phyloP scores from a whole-genome alignment of 495 filamentous ascomycete species.

The Emericellopsis terricola region DNA sequence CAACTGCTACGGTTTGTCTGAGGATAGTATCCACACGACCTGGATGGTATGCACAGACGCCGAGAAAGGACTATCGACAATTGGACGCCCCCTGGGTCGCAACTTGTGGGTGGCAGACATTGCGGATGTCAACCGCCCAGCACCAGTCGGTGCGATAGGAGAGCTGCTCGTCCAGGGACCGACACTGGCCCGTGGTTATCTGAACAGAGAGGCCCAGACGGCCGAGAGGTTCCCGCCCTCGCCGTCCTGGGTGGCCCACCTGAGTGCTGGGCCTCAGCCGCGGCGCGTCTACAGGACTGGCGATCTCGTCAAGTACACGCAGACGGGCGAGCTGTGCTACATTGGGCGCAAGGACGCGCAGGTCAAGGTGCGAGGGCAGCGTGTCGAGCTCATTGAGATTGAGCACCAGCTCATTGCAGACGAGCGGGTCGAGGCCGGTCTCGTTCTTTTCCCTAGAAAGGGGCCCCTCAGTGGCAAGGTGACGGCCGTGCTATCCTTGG shows the following conservation, averaged over 20 bases:
- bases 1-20: conserved; percentile 23
- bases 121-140: conserved; percentile 26
- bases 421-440: too few species aligned
- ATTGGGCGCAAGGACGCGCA: conserved; percentile 45
- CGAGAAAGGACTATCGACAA: too few species aligned
- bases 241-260: conserved; percentile 1
- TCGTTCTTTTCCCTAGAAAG: too few species aligned
- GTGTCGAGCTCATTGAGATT: conserved; percentile 48
- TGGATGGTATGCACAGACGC: too few species aligned
- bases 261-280: too few species aligned
- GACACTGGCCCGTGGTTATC: conserved; percentile 29
- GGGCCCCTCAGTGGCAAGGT: too few species aligned
- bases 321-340: conserved; percentile 36
- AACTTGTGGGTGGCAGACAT: conserved; percentile 46
- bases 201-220: conserved; percentile 25
- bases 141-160: conserved; percentile 38
- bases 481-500: too few species aligned
- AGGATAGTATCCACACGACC: too few species aligned
- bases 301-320: conserved; percentile 40
- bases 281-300: conserved; percentile 62
- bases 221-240: conserved; percentile 21
- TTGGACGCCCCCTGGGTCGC: too few species aligned
- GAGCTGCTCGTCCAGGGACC: conserved; percentile 45
- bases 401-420: conserved; percentile 28
- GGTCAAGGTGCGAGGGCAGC: conserved; percentile 46